These are phyloP conservation scores for Botrytis tulipae DNA, from an alignment of 2,329 filamentous ascomycete species.

Conservation along the genomic window DNA sequence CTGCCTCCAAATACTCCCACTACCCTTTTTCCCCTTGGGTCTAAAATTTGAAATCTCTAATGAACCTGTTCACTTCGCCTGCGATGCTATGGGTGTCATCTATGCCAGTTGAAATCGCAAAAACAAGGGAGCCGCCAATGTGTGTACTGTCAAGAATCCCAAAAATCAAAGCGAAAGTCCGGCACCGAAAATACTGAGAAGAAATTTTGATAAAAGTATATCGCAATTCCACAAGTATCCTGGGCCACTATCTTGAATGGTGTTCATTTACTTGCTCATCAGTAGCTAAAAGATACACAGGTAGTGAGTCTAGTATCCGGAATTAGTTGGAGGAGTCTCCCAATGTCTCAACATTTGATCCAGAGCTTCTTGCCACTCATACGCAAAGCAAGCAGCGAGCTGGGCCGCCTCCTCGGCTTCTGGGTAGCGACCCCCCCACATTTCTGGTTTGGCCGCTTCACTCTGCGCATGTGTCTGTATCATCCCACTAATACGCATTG, in stretches of 20 bases:
- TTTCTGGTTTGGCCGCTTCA: conserved; percentile 61
- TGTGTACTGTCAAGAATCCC: background rate
- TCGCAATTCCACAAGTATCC: background rate
- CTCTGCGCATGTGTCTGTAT: conserved; percentile 58
- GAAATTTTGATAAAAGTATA: background rate
- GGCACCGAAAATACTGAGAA: background rate
- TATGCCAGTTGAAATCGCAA: background rate
- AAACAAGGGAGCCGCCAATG: no score
- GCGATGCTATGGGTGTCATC: background rate
- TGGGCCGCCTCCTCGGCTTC: conserved; percentile 54
- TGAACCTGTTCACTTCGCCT: background rate
- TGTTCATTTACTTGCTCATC: no score
- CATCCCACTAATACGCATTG: conserved; percentile 48
- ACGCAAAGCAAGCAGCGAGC: conserved; percentile 60
- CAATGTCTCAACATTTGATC: conserved; percentile 68
- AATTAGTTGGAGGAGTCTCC: conserved; percentile 59
- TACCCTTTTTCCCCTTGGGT: background rate
- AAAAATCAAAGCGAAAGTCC: background rate
- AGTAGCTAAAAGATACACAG: background rate
- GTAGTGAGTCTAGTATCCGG: conserved; percentile 45
- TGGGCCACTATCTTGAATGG: fast-evolving
- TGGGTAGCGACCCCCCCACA: conserved; percentile 66
- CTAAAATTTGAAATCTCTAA: background rate
- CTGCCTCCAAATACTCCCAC: background rate
- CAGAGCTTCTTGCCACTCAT: conserved; percentile 66